Conservation (phyloP, 2,329 filamentous ascomycete species). For the Aplosporella prunicola region DNA sequence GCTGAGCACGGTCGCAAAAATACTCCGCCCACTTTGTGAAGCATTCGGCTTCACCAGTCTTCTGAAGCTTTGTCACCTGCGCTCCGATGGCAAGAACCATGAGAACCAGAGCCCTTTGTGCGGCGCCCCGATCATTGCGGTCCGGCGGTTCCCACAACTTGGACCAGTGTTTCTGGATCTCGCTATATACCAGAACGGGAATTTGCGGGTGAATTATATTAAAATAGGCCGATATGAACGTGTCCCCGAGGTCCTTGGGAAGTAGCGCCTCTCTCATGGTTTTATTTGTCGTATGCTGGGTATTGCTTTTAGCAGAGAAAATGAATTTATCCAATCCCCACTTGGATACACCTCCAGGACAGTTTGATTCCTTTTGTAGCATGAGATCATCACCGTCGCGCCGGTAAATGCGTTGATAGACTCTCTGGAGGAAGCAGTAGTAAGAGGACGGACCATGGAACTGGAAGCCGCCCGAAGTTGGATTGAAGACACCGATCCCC, state of each 20-base stretch:
- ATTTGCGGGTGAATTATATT: constrained; percentile 3
- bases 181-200: constrained; percentile 24
- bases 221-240: constrained; percentile 1
- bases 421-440: neutral
- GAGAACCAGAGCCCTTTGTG: constrained; percentile 24
- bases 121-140: constrained; percentile 17
- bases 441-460: constrained; percentile 1
- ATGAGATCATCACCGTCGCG: neutral
- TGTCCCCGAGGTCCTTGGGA: constrained; percentile 1
- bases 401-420: constrained; percentile 2
- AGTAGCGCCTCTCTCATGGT: neutral
- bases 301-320: neutral
- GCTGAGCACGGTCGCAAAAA: constrained; percentile 35
- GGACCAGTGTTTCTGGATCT: constrained; percentile 34
- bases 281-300: neutral
- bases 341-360: neutral
- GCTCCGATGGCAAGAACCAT: constrained; percentile 24
- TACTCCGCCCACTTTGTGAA: constrained; percentile 77
- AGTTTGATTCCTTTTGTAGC: no score
- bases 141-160: constrained; percentile 12
- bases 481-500: neutral
- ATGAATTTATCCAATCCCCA: constrained; percentile 3
- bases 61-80: constrained; percentile 48
- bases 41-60: constrained; percentile 53
- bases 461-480: neutral